Evolutionary conservation across 2,329 filamentous ascomycete species (phyloP).

Genomic region (Penicillium vulpinum): DNA sequence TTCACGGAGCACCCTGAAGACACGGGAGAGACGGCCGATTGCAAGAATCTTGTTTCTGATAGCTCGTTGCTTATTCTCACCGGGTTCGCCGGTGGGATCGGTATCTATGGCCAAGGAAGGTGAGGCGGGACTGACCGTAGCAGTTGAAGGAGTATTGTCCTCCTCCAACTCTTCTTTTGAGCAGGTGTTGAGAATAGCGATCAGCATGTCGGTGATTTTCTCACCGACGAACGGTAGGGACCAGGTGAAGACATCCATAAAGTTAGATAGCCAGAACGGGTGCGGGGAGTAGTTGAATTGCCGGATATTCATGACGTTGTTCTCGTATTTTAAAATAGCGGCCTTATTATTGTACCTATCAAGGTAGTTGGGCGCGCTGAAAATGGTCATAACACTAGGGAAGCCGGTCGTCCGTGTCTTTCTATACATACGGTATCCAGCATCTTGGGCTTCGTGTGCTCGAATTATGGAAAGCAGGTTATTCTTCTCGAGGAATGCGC

Average conservation of each 20-base stretch:
- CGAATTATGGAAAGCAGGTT: slow-evolving; percentile 96
- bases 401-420: slow-evolving; percentile 98
- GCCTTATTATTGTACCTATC: slow-evolving; percentile 99
- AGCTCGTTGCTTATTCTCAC: slow-evolving; percentile 89
- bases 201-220: slow-evolving; percentile 99
- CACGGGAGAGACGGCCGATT: slow-evolving; percentile 91
- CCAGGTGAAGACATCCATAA: slow-evolving; percentile 99
- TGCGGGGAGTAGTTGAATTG: slow-evolving; percentile 99
- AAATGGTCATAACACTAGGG: slow-evolving; percentile 99
- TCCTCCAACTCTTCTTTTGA: slow-evolving; percentile 98
- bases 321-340: slow-evolving; percentile 97
- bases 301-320: slow-evolving; percentile 99
- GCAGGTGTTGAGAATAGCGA: slow-evolving; percentile 96
- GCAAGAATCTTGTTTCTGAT: slow-evolving; percentile 99
- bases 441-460: slow-evolving; percentile 97
- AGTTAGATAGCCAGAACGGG: slow-evolving; percentile 99
- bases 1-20: slow-evolving; percentile 97
- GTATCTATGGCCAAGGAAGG: too few relatives aligned
- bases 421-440: slow-evolving; percentile 97
- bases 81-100: too few relatives aligned
- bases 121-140: too few relatives aligned
- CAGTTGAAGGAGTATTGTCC: too few relatives aligned
- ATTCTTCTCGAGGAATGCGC: slow-evolving; percentile 97
- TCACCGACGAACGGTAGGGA: slow-evolving; percentile 97
- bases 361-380: slow-evolving; percentile 97